A percentile compares a stretch with the other conserved stretches of the same genome.
These are phyloP conservation scores for Mycena leptocephala DNA, from an alignment of 768 basidiomycete species.

Conservation along the genomic window DNA sequence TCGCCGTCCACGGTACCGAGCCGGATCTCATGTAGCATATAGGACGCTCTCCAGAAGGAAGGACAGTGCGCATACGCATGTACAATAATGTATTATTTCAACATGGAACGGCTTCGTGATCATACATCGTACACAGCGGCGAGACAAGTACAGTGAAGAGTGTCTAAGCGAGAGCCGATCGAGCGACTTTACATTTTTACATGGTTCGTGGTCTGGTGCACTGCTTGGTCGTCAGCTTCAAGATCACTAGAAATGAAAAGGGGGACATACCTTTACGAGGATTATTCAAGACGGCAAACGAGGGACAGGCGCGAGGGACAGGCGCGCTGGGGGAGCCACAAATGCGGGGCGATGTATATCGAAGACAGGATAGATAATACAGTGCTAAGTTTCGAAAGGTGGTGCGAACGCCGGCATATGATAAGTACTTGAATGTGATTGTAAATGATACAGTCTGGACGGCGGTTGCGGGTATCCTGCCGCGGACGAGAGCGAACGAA, in stretches of 20 bases:
- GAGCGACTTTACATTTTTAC: background rate
- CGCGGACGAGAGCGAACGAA: slow-evolving; percentile 39
- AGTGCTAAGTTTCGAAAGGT: slow-evolving; percentile 11
- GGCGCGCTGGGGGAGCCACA: background rate
- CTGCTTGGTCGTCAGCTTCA: background rate
- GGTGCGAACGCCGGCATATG: background rate
- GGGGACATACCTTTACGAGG: background rate
- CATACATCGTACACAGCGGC: background rate
- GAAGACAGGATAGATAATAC: slow-evolving; percentile 2
- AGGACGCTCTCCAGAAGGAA: too few species aligned
- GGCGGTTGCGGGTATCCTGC: slow-evolving; percentile 59
- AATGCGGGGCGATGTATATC: background rate
- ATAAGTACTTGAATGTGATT: background rate
- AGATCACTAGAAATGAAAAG: background rate
- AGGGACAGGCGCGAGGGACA: background rate
- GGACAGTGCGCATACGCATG: background rate
- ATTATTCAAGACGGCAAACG: background rate
- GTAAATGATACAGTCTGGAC: slow-evolving; percentile 17
- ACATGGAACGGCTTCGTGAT: background rate
- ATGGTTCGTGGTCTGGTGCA: background rate
- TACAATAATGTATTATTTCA: background rate
- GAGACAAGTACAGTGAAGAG: slow-evolving; percentile 12
- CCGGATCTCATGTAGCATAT: too few species aligned
- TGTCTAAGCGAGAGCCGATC: background rate
- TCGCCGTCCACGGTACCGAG: too few species aligned